Evolutionary conservation across 1,284 basidiomycete genomes (phyloP).

Genomic region (Ustilago loliicola): DNA sequence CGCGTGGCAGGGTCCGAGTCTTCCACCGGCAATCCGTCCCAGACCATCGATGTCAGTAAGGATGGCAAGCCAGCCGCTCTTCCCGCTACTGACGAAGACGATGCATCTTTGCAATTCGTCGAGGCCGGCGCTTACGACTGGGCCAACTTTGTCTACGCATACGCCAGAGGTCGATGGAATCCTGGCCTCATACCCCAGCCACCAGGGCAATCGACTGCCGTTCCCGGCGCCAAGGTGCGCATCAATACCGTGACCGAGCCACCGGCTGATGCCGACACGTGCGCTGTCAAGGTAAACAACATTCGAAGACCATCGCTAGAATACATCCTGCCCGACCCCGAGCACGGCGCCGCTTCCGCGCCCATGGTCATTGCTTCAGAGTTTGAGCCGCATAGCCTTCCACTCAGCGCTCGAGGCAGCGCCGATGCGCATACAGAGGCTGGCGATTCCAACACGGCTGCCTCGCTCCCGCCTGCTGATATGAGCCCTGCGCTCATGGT

Average conservation of each 20-base stretch:
- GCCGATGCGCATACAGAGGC: constrained; percentile 21
- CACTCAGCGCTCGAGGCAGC: constrained; percentile 30
- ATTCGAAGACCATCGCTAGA: constrained; percentile 39
- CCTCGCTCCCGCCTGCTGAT: constrained; percentile 14
- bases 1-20: background rate
- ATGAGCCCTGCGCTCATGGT: constrained; percentile 1
- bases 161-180: constrained; percentile 64
- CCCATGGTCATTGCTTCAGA: constrained; percentile 7
- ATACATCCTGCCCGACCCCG: constrained; percentile 24
- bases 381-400: constrained; percentile 38
- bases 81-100: background rate
- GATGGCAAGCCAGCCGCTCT: background rate
- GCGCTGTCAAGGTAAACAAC: background rate
- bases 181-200: constrained; percentile 60
- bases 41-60: background rate
- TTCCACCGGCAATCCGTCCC: background rate
- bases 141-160: constrained; percentile 67
- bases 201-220: constrained; percentile 51
- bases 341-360: background rate
- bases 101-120: constrained; percentile 5
- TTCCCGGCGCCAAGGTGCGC: constrained; percentile 35
- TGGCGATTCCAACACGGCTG: constrained; percentile 17
- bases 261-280: background rate
- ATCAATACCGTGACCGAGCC: constrained; percentile 27
- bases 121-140: constrained; percentile 61